Evolutionary conservation across 139 green algal genomes (phyloP).

Genomic region (Astrephomene gubernaculifera): DNA sequence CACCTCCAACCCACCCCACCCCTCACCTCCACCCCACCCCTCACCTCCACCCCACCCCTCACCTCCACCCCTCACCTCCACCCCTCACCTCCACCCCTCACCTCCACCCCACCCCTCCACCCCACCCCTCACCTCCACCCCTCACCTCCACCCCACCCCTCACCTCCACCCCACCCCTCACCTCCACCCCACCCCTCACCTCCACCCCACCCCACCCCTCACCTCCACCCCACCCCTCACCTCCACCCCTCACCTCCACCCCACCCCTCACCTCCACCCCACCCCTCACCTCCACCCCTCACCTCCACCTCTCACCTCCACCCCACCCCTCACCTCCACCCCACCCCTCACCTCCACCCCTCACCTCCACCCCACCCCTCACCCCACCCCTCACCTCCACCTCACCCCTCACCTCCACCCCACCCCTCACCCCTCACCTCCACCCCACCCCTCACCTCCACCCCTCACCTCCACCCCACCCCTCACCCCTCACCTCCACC

Average conservation of each 20-base stretch:
- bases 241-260: no score
- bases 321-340: not conserved
- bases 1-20: not conserved
- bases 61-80: not conserved
- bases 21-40: not conserved
- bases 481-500: not conserved
- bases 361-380: not conserved
- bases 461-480: not conserved
- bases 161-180: not conserved
- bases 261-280: not conserved
- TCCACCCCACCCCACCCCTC: not conserved
- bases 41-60: not conserved
- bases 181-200: not conserved
- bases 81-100: not conserved
- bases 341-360: not conserved
- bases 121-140: not conserved
- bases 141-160: not conserved
- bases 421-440: slow-evolving; percentile 1
- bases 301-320: slow-evolving; percentile 58
- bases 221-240: not conserved
- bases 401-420: not conserved
- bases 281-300: no score
- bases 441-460: not conserved
- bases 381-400: no score
- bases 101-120: no score